Evolutionary conservation across 2,329 filamentous ascomycete genomes (phyloP), one percentile per base, ranked within the genome.

Genomic region (Cercospora janseana): DNA sequence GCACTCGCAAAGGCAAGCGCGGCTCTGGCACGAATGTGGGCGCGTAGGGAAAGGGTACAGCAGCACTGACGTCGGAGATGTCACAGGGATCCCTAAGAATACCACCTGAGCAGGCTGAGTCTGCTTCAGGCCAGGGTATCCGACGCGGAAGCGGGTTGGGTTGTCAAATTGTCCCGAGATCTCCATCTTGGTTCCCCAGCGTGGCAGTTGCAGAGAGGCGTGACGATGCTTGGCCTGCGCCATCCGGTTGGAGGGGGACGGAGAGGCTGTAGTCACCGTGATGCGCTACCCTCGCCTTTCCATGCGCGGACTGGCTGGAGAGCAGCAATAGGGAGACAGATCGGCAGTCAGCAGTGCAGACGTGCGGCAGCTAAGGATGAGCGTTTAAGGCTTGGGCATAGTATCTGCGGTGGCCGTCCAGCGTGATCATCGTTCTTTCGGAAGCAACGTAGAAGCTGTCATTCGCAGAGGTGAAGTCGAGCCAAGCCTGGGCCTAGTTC

Each of bases 41-140:
- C 4, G 35, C 15, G n/a, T n/a, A n/a, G 35, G 35, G 35, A 40
- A 24, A 24, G 35, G 4, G 6, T n/a, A n/a, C 12, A 15, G n/a
- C n/a, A 24, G 44, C 44, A 47, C 23, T 47, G 44, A 47, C 44
- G 44, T 47, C 44, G 21, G 44, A 23, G 21, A 21, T n/a, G 23
- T 47, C 44, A 47, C 32, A 38, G 40, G 44, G 44, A 38, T 47
- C 13, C 44, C 41, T 37, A 27, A 7, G 32, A 26, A 29, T 13
- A 44, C 13, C 41, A 44, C 18, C 35, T 40, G 18, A 26, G 35
- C 35, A 40, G 35, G 41, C 41, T 32, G 27, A 23, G 41, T 44
- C 23, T 21, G 26, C 41, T 40, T 23, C 20, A 23, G 24, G 20
- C 27, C 41, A 20, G 27, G 41, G 27, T 23, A 20, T 32, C 27